A percentile compares a stretch with the other conserved stretches of the same genome.
Evolutionary conservation across 306 rosid species (phyloP).

Genomic region (Cicer chorassanicum): DNA sequence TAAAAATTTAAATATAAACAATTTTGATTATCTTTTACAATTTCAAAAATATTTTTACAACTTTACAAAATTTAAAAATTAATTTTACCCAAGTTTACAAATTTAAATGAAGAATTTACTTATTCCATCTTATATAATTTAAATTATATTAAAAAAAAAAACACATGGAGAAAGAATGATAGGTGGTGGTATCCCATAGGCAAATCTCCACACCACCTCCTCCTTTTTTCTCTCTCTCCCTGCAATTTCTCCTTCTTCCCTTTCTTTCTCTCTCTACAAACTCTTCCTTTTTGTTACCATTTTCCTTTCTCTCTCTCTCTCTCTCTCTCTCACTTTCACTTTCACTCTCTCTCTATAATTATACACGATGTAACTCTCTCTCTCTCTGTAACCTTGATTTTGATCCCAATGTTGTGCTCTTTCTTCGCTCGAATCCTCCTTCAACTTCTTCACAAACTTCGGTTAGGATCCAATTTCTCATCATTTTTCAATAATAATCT

Average conservation of each 20-base stretch:
- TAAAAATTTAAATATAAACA: too few species aligned
- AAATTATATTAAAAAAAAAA: too few species aligned
- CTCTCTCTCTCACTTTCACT: neutral
- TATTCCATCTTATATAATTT: too few species aligned
- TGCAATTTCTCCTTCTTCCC: neutral
- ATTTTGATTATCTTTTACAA: too few species aligned
- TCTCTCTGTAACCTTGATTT: neutral
- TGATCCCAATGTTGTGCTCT: constrained; percentile 50
- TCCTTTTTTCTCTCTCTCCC: neutral
- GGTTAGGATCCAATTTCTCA: constrained; percentile 51
- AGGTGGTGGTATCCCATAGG: constrained; percentile 34
- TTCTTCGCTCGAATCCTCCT: constrained; percentile 52
- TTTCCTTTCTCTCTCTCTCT: neutral
- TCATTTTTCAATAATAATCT: constrained; percentile 6
- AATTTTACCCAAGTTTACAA: too few species aligned
- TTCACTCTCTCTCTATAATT: neutral
- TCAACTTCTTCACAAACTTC: constrained; percentile 42
- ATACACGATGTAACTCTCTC: neutral
- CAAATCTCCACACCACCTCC: constrained; percentile 3
- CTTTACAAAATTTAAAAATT: too few species aligned
- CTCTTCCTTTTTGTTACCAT: neutral
- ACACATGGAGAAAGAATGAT: neutral
- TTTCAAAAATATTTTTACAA: too few species aligned
- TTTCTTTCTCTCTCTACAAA: neutral
- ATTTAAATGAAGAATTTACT: too few species aligned